phyloP scores from a whole-genome alignment of 352 stramenopile genomes.

The Saprolegnia diclina region DNA sequence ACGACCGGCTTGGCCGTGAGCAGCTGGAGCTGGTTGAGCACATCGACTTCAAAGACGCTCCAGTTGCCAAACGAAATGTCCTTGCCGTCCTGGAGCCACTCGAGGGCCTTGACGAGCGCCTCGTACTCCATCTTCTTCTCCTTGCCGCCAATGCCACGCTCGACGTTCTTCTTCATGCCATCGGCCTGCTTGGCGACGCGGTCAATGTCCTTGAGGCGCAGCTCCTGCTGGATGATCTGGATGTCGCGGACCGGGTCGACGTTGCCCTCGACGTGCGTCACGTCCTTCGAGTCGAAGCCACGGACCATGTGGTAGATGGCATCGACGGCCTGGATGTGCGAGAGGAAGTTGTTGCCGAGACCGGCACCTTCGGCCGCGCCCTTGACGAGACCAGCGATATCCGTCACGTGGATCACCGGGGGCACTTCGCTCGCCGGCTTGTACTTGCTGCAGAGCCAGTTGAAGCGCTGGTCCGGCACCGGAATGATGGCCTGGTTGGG shows the following conservation, averaged over 20 bases:
- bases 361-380: constrained; percentile 96
- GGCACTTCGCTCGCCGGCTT: constrained; percentile 93
- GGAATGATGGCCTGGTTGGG: constrained; percentile 96
- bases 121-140: constrained; percentile 96
- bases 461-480: constrained; percentile 98
- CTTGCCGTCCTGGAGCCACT: constrained; percentile 82
- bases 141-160: constrained; percentile 85
- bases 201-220: constrained; percentile 96
- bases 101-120: constrained; percentile 68
- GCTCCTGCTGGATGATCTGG: constrained; percentile 98
- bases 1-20: constrained; percentile 95
- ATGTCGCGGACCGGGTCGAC: constrained; percentile 99
- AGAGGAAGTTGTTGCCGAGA: constrained; percentile 99
- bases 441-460: constrained; percentile 95
- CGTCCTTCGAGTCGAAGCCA: constrained; percentile 96
- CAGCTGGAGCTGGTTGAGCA: constrained; percentile 90
- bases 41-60: constrained; percentile 81
- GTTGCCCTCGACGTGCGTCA: constrained; percentile 98
- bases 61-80: constrained; percentile 89
- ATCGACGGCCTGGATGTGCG: constrained; percentile 98
- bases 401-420: constrained; percentile 96
- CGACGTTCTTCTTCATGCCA: constrained; percentile 82
- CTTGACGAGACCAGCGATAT: constrained; percentile 99
- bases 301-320: constrained; percentile 97
- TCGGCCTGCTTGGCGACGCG: constrained; percentile 73